phyloP scores from a whole-genome alignment of 2,329 filamentous ascomycete genomes.

The Trichoderma arundinaceum region DNA sequence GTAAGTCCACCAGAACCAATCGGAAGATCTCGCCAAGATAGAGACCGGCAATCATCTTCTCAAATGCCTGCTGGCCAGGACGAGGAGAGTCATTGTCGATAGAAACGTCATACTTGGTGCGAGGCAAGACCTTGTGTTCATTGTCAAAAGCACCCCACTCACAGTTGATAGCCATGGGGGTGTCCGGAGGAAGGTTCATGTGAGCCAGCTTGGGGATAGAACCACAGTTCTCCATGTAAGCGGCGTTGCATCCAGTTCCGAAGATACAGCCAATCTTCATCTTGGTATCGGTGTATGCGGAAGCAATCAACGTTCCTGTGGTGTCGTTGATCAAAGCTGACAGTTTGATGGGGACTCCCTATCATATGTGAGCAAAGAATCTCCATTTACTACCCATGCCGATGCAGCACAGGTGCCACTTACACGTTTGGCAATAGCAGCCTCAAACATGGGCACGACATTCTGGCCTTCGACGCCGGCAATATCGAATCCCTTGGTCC shows the following conservation, averaged over 20 bases:
- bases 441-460: conserved; percentile 86
- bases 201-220: conserved; percentile 93
- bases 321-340: conserved; percentile 97
- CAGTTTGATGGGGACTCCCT: conserved; percentile 90
- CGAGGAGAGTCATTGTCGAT: conserved; percentile 92
- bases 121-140: conserved; percentile 84
- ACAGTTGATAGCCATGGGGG: conserved; percentile 94
- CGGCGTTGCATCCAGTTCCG: conserved; percentile 96
- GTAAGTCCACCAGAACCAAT: conserved; percentile 80
- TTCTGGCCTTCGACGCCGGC: conserved; percentile 88
- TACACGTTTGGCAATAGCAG: conserved; percentile 67
- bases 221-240: conserved; percentile 94
- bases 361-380: conserved; percentile 27
- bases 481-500: conserved; percentile 98
- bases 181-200: conserved; percentile 82
- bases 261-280: conserved; percentile 99
- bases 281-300: conserved; percentile 89
- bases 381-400: too few relatives aligned
- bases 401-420: conserved; percentile 27
- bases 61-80: conserved; percentile 91
- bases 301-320: conserved; percentile 94
- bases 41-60: conserved; percentile 96
- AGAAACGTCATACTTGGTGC: conserved; percentile 82
- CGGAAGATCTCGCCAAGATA: conserved; percentile 96
- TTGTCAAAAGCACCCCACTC: conserved; percentile 98